Evolutionary conservation across 192 early-diverging fungal genomes (phyloP), one percentile per base, ranked within the genome.

Genomic region (Neocallimastix lanati): DNA sequence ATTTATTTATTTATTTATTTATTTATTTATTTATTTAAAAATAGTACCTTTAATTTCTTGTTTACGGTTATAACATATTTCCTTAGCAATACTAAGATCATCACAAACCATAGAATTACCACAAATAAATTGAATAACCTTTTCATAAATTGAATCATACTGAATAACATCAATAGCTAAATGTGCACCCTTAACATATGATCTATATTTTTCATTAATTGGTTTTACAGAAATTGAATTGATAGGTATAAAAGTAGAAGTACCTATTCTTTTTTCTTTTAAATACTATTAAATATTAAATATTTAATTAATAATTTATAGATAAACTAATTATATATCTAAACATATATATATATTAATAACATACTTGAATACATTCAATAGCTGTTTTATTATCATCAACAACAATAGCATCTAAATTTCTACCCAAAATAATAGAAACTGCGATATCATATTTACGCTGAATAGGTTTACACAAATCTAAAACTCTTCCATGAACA

Each of bases 341-440:
- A 33, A 33, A 33, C 11, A 33, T 33, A 6, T 6, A 33, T 33
- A 33, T 33, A 21, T 50, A 21, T 50, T 21, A 21, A 16, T 2
- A 2, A 5, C 80, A 28, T 81, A 93, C 90, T 81, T 93, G 89
- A 81, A 99, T 98, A 82, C 98, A 99, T 79, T 98, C 96, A 76
- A 97, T 92, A 11, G 95, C 98, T 0, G 92, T 97, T 83, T 91
- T 88, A 84, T 98, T 90, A 67, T 88, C 90, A 80, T 98, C 97
- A 4, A 98, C 97, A 5, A 98, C 92, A 80, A 99, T 93, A 9
- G 98, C 90, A 80, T 99, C 98, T 86, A 97, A 88, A 80, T 97
- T 93, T 30, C 93, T 87, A 11, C 97, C 97, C 13, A 99, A 85
- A 33, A 94, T 92, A 4, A 94, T 93, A 0, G 94, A 91, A 2